Evolutionary conservation across 805 yeast species (phyloP), one percentile per base, ranked within the genome.

Genomic region (Zygosaccharomyces gambellarensis): DNA sequence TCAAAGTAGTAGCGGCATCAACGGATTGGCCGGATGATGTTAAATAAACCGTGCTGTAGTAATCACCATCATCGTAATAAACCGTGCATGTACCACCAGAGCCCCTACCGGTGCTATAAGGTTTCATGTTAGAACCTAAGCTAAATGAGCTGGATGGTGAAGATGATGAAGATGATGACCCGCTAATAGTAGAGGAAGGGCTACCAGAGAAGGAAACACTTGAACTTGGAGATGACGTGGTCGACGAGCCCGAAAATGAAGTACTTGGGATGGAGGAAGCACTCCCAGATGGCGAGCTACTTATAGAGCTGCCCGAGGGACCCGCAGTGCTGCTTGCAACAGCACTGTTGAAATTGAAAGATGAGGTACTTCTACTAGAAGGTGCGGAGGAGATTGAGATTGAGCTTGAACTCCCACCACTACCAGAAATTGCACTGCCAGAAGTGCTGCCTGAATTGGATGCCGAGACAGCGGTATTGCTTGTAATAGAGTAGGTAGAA

Each of bases 1-100:
- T 65, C 40, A 62, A 53, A 10, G 70, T 66, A 5, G 69, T 63
- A n/a, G 64, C 64, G 12, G 69, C 69, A 60, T 64, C 68, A 6
- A 66, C 59, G 10, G 68, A 56, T 48, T 62, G 64, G 21, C 55
- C 48, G 7, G 64, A 41, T 14, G 53, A 62, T 1, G 67, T 63
- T 21, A 65, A 46, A 46, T 63, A 64, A 4, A 52, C 55, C 4
- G 70, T 65, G 27, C 65, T 63, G 53, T 65, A 65, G 46, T 65
- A 64, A 21, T 61, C 64, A 19, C 51, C 56, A 14, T 57, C 59
- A 32, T 54, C 61, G 30, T 58, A 62, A 38, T 54, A 54, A 5
- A 61, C 61, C 12, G 55, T 56, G 45, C 67, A 65, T 6, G 56
- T 53, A 27, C 65, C 65, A 25, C 55, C 60, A 23, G 50, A 52